A percentile compares a stretch with the other conserved stretches of the same genome.
Evolutionary conservation across 2,329 filamentous ascomycete genomes (phyloP).

Genomic region (Hirsutella thompsonii): DNA sequence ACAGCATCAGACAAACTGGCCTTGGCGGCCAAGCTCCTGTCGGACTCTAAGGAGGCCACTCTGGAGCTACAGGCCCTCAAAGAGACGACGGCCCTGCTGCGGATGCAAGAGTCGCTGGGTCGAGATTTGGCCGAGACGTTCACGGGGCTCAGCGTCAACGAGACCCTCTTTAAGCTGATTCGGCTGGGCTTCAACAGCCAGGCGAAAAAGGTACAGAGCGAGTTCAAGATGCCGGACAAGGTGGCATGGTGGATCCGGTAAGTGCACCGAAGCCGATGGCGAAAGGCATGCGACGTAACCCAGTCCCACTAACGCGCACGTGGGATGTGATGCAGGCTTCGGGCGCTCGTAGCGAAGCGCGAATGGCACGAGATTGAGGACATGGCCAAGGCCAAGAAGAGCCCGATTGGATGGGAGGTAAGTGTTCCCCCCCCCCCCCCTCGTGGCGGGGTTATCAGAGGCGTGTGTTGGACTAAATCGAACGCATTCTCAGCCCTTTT

Average conservation of each 20-base stretch:
- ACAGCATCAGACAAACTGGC: conserved; percentile 75
- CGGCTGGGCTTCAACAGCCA: conserved; percentile 70
- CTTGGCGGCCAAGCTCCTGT: conserved; percentile 70
- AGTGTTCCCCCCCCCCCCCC: no score
- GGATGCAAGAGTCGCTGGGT: conserved; percentile 79
- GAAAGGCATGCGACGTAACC: not conserved
- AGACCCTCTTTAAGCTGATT: conserved; percentile 84
- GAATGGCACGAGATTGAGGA: conserved; percentile 93
- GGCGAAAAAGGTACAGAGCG: conserved; percentile 75
- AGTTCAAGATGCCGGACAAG: conserved; percentile 89
- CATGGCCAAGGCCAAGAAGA: conserved; percentile 64
- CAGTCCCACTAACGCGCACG: not conserved
- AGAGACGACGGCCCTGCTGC: conserved; percentile 67
- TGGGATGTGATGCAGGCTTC: conserved; percentile 39
- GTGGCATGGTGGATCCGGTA: conserved; percentile 74
- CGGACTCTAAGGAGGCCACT: conserved; percentile 67
- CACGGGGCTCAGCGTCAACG: conserved; percentile 74
- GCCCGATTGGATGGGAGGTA: conserved; percentile 93
- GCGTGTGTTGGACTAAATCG: no score
- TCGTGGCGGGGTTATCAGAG: no score
- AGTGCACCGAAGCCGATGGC: conserved; percentile 10
- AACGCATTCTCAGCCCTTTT: conserved; percentile 73
- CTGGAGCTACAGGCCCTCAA: conserved; percentile 65
- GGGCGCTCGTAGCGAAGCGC: conserved; percentile 77
- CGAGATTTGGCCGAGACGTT: conserved; percentile 69